These are phyloP conservation scores for Neotropicomus parvogracilis DNA, from an alignment of 1,284 basidiomycete species.

Conservation along the genomic window DNA sequence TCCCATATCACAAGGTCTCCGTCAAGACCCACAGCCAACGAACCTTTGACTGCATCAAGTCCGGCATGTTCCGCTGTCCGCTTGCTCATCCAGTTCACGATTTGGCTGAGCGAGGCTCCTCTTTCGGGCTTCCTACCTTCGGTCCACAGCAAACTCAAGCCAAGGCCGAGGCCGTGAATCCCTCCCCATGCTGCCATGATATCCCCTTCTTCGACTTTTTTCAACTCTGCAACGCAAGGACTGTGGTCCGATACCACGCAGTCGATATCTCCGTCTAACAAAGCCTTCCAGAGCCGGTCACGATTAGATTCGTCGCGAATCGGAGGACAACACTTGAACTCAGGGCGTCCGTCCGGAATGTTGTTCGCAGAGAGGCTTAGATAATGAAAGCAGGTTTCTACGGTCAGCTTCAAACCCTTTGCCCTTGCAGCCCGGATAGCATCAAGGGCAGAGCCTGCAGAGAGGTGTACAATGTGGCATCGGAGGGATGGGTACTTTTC, in stretches of 20 bases:
- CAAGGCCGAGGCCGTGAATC: conserved; percentile 83
- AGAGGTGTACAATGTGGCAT: conserved; percentile 92
- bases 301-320: conserved; percentile 74
- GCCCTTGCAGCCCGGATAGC: conserved; percentile 65
- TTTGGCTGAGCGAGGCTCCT: conserved; percentile 53
- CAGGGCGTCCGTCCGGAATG: conserved; percentile 68
- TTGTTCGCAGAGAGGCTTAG: conserved; percentile 64
- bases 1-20: conserved; percentile 88
- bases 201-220: conserved; percentile 74
- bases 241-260: conserved; percentile 93
- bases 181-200: conserved; percentile 93
- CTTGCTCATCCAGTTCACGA: conserved; percentile 72
- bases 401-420: conserved; percentile 67
- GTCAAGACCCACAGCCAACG: conserved; percentile 67
- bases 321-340: conserved; percentile 96
- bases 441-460: conserved; percentile 77
- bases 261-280: conserved; percentile 79
- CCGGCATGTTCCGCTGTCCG: conserved; percentile 78
- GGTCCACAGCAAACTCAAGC: conserved; percentile 83
- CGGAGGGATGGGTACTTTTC: conserved; percentile 61
- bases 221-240: conserved; percentile 81
- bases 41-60: conserved; percentile 66
- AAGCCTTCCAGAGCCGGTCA: conserved; percentile 73
- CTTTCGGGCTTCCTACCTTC: conserved; percentile 55
- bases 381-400: conserved; percentile 96